Evolutionary conservation across 2,329 filamentous ascomycete species (phyloP), one percentile per base, ranked within the genome.

Genomic region (Cyphellophora attinorum): DNA sequence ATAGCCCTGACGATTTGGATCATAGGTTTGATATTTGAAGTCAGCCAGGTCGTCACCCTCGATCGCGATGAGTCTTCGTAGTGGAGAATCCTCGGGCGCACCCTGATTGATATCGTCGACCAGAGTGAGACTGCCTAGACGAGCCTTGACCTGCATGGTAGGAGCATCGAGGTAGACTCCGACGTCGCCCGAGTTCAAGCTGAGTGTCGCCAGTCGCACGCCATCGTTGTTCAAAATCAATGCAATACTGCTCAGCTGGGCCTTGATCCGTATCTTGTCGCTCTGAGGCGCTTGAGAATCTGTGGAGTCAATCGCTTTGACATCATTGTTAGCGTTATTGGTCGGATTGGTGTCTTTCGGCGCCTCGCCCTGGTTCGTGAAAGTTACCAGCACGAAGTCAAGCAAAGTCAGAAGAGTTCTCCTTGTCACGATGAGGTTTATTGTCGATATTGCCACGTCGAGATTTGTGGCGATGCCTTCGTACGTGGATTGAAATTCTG

Each of bases 221-320:
- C 91, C 91, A 55, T 99, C 93, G 45, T 98, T 96, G 56, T 99
- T 99, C 36, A 99, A 68, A 43, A 98, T 89, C 17, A 98, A 70
- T 2, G 85, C 77, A 44, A 99, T 94, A 63, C 83, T 88, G 62
- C 93, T 93, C 42, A 99, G 64, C 42, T 95, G 81, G 27, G 93
- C 80, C 58, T 93, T 93, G 57, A 99, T 89, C 15, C 86, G 78
- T 45, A 98, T 91, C 44, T 91, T 93, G 37, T 83, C 82, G 17
- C 65, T 60, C 16, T 78, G 64, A 11, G 5, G 16, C 12, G 33
- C 16, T 41, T 49, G 47, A 28, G 45, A 35, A 23, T 18, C 18
- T 8, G 27, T 34, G 11, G 29, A 28, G 27, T 52, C 45, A 13
- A 62, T 52, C 15, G 67, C 60, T 4, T 49, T 48, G 4, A 57